Percentiles rank a stretch among this genome's conserved stretches.
Evolutionary conservation across 2,329 filamentous ascomycete species (phyloP).

Genomic region (Epichloe sibirici): DNA sequence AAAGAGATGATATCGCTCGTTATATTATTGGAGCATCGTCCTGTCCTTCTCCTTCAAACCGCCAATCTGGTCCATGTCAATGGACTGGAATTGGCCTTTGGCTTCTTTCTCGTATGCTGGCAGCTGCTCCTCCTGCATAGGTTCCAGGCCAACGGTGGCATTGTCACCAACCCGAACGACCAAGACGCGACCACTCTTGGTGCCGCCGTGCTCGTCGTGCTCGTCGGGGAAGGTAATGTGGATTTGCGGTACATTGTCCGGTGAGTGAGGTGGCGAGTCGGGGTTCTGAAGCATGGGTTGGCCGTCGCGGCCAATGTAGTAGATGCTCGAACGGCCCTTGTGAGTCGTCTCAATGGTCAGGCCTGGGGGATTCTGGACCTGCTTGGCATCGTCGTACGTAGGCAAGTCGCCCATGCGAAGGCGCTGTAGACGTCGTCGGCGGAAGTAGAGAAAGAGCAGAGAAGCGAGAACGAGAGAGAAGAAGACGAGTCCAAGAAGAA

Average conservation of each 20-base stretch:
- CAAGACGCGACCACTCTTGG: constrained; percentile 76
- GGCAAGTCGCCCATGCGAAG: constrained; percentile 47
- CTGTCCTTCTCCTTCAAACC: constrained; percentile 82
- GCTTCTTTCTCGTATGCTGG: constrained; percentile 82
- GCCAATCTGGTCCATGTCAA: constrained; percentile 90
- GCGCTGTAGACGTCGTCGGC: constrained; percentile 39
- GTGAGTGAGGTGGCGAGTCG: constrained; percentile 60
- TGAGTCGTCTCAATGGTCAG: constrained; percentile 47
- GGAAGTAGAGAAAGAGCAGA: constrained; percentile 60
- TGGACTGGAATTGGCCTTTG: constrained; percentile 72
- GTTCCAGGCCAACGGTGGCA: constrained; percentile 76
- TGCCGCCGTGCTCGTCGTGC: constrained; percentile 72
- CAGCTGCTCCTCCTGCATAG: constrained; percentile 65
- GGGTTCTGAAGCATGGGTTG: constrained; percentile 64
- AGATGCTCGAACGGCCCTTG: constrained; percentile 52
- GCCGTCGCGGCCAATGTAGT: constrained; percentile 70
- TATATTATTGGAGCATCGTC: constrained; percentile 22
- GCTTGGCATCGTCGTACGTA: constrained; percentile 52
- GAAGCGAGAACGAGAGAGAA: constrained; percentile 56
- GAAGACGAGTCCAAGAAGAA: constrained; percentile 66
- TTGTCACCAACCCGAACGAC: constrained; percentile 84
- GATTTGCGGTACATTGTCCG: constrained; percentile 84
- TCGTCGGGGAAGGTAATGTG: constrained; percentile 97
- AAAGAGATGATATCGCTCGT: constrained; percentile 4
- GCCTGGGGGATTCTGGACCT: constrained; percentile 38